Percentiles rank a stretch among this genome's conserved stretches.
Conservation (phyloP, 73 alveolate species). For the Paramecium pentaurelia region DNA sequence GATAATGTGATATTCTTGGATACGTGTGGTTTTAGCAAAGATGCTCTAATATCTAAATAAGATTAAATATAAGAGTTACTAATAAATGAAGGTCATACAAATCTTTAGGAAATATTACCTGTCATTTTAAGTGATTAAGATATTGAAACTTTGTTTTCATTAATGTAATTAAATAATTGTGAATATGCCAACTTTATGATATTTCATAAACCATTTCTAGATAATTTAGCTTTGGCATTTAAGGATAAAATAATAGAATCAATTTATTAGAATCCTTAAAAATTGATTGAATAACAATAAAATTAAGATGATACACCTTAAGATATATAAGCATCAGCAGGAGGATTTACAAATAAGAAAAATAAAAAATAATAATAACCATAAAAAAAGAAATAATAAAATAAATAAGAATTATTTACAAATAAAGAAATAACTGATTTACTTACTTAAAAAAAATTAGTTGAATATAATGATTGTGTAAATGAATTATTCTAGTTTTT, state of each 20-base stretch:
- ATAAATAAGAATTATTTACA: neutral
- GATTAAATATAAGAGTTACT: constrained; percentile 6
- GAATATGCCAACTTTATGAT: neutral
- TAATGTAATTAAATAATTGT: neutral
- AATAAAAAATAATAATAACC: neutral
- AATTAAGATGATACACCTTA: neutral
- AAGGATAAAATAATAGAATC: neutral
- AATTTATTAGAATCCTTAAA: neutral
- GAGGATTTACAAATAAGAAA: neutral
- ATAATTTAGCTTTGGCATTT: neutral
- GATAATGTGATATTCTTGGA: constrained; percentile 21
- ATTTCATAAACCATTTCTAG: neutral
- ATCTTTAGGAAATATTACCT: constrained; percentile 2
- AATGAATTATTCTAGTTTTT: neutral
- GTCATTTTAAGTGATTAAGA: constrained; percentile 4
- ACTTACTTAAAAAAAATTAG: neutral
- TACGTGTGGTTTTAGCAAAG: constrained; percentile 21
- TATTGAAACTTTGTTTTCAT: neutral
- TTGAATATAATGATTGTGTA: neutral
- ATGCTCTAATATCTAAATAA: neutral
- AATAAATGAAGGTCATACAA: neutral
- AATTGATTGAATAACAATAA: neutral
- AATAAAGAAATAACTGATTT: constrained; percentile 5
- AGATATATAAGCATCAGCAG: constrained; percentile 32
- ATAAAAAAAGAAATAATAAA: neutral